A percentile compares a stretch with the other conserved stretches of the same genome.
Conservation (phyloP, 108 stramenopile genomes). For the Pinguiococcus pyrenoidosus region DNA sequence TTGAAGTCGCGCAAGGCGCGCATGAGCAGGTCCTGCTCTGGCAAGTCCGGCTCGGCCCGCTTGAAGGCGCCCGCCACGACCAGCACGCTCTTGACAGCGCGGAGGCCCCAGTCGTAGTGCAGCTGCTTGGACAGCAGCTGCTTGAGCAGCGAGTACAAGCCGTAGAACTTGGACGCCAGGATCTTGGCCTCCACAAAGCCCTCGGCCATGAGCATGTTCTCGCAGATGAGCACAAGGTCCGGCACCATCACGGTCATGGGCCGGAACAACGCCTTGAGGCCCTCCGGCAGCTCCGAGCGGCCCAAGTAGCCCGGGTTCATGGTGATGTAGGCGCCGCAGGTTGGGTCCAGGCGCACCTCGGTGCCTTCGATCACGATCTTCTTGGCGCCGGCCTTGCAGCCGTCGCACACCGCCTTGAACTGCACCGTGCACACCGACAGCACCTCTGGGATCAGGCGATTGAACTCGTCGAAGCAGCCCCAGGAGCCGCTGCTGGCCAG, state of each 20-base stretch:
- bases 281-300: conserved; percentile 50
- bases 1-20: conserved; percentile 55
- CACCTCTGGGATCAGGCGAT: conserved; percentile 60
- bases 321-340: conserved; percentile 55
- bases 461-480: conserved; percentile 63
- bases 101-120: conserved; percentile 61
- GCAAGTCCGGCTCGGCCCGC: conserved; percentile 40
- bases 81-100: conserved; percentile 52
- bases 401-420: conserved; percentile 68
- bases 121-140: conserved; percentile 51
- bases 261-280: conserved; percentile 51
- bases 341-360: conserved; percentile 39
- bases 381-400: conserved; percentile 48
- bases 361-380: conserved; percentile 49
- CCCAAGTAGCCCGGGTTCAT: conserved; percentile 57
- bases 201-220: conserved; percentile 61
- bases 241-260: conserved; percentile 60
- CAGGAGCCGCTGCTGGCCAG: conserved; percentile 50
- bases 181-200: conserved; percentile 51
- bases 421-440: conserved; percentile 60
- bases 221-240: conserved; percentile 54
- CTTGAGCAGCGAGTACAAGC: conserved; percentile 45
- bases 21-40: conserved; percentile 48
- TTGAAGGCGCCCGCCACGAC: conserved; percentile 54
- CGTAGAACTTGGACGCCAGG: conserved; percentile 56